phyloP scores from a whole-genome alignment of 23 red algal species.

The Porphyridium purpureum region DNA sequence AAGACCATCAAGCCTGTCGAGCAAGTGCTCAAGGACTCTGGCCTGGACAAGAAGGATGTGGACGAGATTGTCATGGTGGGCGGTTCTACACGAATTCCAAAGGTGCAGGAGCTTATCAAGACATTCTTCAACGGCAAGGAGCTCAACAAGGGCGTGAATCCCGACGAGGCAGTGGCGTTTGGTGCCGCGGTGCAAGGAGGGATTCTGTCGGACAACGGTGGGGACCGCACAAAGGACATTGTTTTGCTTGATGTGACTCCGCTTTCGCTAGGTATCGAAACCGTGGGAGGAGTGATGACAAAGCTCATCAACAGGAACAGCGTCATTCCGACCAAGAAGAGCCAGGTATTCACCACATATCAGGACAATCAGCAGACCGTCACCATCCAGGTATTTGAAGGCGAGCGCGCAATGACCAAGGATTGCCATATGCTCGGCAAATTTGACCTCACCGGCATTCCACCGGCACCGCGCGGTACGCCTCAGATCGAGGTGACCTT shows the following conservation, averaged over 20 bases:
- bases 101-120: slow-evolving; percentile 83
- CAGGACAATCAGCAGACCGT: slow-evolving; percentile 82
- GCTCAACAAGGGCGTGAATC: slow-evolving; percentile 90
- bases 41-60: slow-evolving; percentile 58
- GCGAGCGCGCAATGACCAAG: slow-evolving; percentile 81
- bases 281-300: slow-evolving; percentile 96
- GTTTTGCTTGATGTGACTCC: slow-evolving; percentile 91
- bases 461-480: slow-evolving; percentile 59
- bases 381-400: slow-evolving; percentile 82
- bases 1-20: slow-evolving; percentile 96
- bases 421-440: slow-evolving; percentile 95
- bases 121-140: slow-evolving; percentile 96
- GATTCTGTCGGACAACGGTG: slow-evolving; percentile 83
- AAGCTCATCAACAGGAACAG: slow-evolving; percentile 91
- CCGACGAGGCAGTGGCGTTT: slow-evolving; percentile 93
- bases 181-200: slow-evolving; percentile 88
- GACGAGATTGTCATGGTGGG: slow-evolving; percentile 93
- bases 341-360: slow-evolving; percentile 86
- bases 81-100: slow-evolving; percentile 93
- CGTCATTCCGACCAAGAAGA: slow-evolving; percentile 79
- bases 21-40: slow-evolving; percentile 80
- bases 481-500: slow-evolving; percentile 94
- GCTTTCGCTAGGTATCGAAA: slow-evolving; percentile 94
- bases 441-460: slow-evolving; percentile 89
- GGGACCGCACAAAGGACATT: slow-evolving; percentile 64